Evolutionary conservation across 257 asterid species (phyloP).

Genomic region (Orobanche coerulescens): DNA sequence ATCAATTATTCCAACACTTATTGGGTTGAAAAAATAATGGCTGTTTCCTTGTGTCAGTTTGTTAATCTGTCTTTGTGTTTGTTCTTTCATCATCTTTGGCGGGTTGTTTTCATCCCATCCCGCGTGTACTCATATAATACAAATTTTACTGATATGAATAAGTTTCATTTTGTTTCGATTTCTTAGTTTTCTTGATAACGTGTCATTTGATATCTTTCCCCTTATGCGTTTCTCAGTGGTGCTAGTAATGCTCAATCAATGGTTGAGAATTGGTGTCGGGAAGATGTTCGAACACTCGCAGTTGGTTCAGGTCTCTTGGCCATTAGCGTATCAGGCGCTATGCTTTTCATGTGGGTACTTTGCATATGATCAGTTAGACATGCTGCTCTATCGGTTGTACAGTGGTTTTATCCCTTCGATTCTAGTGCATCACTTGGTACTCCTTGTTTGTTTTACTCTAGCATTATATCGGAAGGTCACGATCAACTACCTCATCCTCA

Average conservation of each 20-base stretch:
- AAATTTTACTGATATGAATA: too few species aligned
- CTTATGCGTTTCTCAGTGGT: conserved; percentile 34
- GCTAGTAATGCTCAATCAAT: conserved; percentile 46
- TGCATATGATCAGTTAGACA: conserved; percentile 94
- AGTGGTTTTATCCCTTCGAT: conserved; percentile 76
- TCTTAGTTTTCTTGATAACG: background rate
- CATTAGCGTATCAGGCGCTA: conserved; percentile 61
- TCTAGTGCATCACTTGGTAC: conserved; percentile 72
- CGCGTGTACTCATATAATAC: too few species aligned
- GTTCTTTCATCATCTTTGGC: too few species aligned
- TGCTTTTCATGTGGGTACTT: conserved; percentile 86
- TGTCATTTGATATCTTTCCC: background rate
- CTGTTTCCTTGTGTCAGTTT: too few species aligned
- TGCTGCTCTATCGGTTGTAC: conserved; percentile 59
- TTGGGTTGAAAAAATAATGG: too few species aligned
- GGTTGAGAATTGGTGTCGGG: conserved; percentile 32
- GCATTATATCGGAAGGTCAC: conserved; percentile 74
- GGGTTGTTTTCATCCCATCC: background rate
- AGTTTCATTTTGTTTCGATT: background rate
- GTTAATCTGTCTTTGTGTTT: too few species aligned
- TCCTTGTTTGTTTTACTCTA: conserved; percentile 81
- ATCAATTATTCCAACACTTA: too few species aligned
- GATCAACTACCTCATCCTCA: conserved; percentile 90
- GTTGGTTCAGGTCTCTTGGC: conserved; percentile 70
- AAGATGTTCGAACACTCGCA: conserved; percentile 71